A percentile compares a stretch with the other conserved stretches of the same genome.
phyloP scores from a whole-genome alignment of 441 rosid species.

The Isatis lusitanica region DNA sequence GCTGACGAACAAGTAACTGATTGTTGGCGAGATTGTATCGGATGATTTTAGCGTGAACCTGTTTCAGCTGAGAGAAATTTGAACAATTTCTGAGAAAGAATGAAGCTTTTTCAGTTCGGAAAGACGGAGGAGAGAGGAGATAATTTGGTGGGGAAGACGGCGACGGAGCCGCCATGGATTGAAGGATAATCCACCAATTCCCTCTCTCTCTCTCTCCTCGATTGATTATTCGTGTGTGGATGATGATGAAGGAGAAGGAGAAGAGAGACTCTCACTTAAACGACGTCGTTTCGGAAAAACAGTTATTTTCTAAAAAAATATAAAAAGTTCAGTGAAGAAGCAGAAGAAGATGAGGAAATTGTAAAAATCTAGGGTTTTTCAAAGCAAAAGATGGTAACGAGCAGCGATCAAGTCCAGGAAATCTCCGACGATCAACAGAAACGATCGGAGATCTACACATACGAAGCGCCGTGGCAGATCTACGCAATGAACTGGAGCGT shows the following conservation, averaged over 20 bases:
- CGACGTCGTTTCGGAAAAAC: background rate
- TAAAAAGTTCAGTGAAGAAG: background rate
- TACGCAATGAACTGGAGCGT: slow-evolving; percentile 95
- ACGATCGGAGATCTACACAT: slow-evolving; percentile 81
- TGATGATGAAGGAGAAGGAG: slow-evolving; percentile 6
- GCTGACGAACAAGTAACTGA: slow-evolving; percentile 57
- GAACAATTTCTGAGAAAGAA: slow-evolving; percentile 47
- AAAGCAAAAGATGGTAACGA: slow-evolving; percentile 45
- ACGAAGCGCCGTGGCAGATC: slow-evolving; percentile 87
- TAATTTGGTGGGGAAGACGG: slow-evolving; percentile 30
- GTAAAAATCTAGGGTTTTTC: slow-evolving; percentile 5
- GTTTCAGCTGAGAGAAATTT: slow-evolving; percentile 56
- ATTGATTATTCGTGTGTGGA: slow-evolving; percentile 27
- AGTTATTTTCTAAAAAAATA: background rate
- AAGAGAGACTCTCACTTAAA: background rate
- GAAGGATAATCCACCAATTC: slow-evolving; percentile 12
- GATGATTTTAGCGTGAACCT: slow-evolving; percentile 55
- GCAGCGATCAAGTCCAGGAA: slow-evolving; percentile 63
- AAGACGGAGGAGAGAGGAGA: slow-evolving; percentile 27
- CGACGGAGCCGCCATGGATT: slow-evolving; percentile 39
- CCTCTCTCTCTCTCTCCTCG: background rate
- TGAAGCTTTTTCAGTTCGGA: slow-evolving; percentile 49
- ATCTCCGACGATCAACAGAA: slow-evolving; percentile 85
- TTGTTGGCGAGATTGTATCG: slow-evolving; percentile 47
- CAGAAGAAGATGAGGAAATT: background rate